Evolutionary conservation across 2,329 filamentous ascomycete species (phyloP).

Genomic region (Tolypocladium tropicale): DNA sequence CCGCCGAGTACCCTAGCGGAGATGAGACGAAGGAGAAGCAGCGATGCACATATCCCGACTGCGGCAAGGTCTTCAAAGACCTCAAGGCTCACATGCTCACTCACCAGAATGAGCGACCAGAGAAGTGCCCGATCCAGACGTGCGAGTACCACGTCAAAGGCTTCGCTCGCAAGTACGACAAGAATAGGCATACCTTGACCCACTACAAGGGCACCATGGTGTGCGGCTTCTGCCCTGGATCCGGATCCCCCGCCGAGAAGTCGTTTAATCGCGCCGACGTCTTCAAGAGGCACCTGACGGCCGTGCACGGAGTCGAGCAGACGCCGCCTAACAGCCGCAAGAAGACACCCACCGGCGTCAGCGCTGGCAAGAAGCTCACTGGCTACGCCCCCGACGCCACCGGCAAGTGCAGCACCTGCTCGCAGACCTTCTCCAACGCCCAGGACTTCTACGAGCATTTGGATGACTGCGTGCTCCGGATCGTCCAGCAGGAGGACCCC

Average conservation of each 20-base stretch:
- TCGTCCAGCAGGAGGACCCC: slow-evolving; percentile 62
- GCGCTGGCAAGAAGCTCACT: slow-evolving; percentile 52
- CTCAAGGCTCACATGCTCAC: slow-evolving; percentile 91
- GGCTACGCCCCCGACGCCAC: slow-evolving; percentile 69
- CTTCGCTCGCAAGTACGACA: slow-evolving; percentile 92
- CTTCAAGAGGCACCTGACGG: slow-evolving; percentile 88
- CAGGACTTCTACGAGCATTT: slow-evolving; percentile 99
- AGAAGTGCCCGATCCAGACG: slow-evolving; percentile 86
- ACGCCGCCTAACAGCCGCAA: slow-evolving; percentile 85
- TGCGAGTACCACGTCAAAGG: slow-evolving; percentile 91
- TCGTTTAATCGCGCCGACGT: slow-evolving; percentile 93
- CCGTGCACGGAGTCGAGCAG: slow-evolving; percentile 87
- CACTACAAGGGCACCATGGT: slow-evolving; percentile 98
- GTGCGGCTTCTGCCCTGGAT: slow-evolving; percentile 86
- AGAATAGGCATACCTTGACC: slow-evolving; percentile 86
- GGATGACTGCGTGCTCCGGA: slow-evolving; percentile 63
- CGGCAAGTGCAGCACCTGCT: slow-evolving; percentile 93
- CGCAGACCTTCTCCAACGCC: slow-evolving; percentile 78
- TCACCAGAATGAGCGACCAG: slow-evolving; percentile 79
- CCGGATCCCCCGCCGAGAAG: slow-evolving; percentile 82
- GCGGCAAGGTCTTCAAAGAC: slow-evolving; percentile 81
- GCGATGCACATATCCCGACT: slow-evolving; percentile 73
- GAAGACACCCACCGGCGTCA: slow-evolving; percentile 37
- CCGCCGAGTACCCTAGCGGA: slow-evolving; percentile 48
- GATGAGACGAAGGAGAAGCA: slow-evolving; percentile 57